Evolutionary conservation across 495 filamentous ascomycete genomes (phyloP).

Genomic region (Chaetomium tenue): DNA sequence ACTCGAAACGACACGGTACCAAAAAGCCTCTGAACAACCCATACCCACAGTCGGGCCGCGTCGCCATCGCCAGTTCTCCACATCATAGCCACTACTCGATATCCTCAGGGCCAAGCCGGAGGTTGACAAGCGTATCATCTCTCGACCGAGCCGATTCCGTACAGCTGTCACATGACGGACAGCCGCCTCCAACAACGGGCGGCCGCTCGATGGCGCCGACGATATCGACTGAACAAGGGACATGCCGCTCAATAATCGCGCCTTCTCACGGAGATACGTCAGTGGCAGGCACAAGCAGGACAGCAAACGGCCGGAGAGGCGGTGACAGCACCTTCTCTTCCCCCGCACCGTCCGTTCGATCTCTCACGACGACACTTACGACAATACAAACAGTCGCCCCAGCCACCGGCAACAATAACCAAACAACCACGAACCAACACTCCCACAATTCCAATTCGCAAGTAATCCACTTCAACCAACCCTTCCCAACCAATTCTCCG

Average conservation of each 20-base stretch:
- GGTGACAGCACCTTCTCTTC: slow-evolving; percentile 92
- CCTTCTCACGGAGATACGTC: slow-evolving; percentile 72
- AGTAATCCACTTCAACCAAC: slow-evolving; percentile 78
- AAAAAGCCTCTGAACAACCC: slow-evolving; percentile 74
- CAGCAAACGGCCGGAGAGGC: slow-evolving; percentile 63
- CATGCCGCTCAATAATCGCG: slow-evolving; percentile 68
- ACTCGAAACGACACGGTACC: slow-evolving; percentile 45
- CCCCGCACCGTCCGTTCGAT: slow-evolving; percentile 85
- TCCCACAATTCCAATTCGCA: slow-evolving; percentile 49
- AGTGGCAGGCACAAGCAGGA: slow-evolving; percentile 60
- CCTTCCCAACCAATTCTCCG: slow-evolving; percentile 73
- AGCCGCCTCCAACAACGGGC: slow-evolving; percentile 56
- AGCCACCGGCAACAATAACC: slow-evolving; percentile 57
- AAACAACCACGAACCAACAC: slow-evolving; percentile 37
- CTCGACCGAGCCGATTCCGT: slow-evolving; percentile 52
- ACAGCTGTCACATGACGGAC: slow-evolving; percentile 57
- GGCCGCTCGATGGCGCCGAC: slow-evolving; percentile 75
- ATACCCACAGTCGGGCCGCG: slow-evolving; percentile 65
- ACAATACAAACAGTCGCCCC: slow-evolving; percentile 88
- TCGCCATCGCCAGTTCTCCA: slow-evolving; percentile 38
- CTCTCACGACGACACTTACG: slow-evolving; percentile 89
- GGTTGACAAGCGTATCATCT: slow-evolving; percentile 39
- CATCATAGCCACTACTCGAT: slow-evolving; percentile 60
- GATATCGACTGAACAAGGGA: slow-evolving; percentile 75
- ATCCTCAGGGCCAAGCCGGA: slow-evolving; percentile 46